Percentiles rank a stretch among this genome's conserved stretches.
These are phyloP conservation scores for Ulmus americana DNA, from an alignment of 331 rosid genomes.

Conservation along the genomic window DNA sequence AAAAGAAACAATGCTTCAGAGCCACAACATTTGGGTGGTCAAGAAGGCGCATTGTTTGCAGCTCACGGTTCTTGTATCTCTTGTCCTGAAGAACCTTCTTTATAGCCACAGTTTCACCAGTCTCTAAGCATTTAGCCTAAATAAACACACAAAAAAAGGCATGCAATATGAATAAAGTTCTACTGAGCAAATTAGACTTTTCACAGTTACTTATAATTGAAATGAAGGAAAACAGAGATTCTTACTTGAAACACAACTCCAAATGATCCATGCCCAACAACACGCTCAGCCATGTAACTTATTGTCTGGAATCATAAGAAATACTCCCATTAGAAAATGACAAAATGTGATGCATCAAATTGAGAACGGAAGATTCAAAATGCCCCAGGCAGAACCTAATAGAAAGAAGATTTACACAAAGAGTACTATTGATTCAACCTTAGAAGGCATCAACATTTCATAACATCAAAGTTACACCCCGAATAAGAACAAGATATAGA, in stretches of 20 bases:
- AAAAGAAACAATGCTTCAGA: conserved; percentile 94
- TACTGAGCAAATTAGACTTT: background rate
- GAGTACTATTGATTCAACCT: background rate
- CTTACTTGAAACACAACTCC: conserved; percentile 92
- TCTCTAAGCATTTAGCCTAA: conserved; percentile 93
- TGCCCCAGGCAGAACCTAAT: background rate
- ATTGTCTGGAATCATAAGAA: conserved; percentile 56
- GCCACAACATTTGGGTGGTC: conserved; percentile 94
- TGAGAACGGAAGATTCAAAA: background rate
- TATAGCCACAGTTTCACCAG: conserved; percentile 93
- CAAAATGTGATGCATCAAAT: background rate
- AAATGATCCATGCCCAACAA: conserved; percentile 94
- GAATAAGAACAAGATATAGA: too few species aligned
- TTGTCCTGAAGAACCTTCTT: conserved; percentile 97
- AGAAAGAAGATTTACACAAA: background rate
- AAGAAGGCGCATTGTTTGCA: conserved; percentile 96
- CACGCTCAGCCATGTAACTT: conserved; percentile 97
- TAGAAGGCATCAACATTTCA: too few species aligned
- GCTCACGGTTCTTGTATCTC: conserved; percentile 92
- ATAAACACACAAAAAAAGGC: conserved; percentile 19
- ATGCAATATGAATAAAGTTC: background rate
- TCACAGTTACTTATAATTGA: background rate
- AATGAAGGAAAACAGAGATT: conserved; percentile 1
- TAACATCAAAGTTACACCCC: too few species aligned
- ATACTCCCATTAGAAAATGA: conserved; percentile 2